phyloP scores from a whole-genome alignment of 1,139 yeast species.

The Ogataea hybrid region DNA sequence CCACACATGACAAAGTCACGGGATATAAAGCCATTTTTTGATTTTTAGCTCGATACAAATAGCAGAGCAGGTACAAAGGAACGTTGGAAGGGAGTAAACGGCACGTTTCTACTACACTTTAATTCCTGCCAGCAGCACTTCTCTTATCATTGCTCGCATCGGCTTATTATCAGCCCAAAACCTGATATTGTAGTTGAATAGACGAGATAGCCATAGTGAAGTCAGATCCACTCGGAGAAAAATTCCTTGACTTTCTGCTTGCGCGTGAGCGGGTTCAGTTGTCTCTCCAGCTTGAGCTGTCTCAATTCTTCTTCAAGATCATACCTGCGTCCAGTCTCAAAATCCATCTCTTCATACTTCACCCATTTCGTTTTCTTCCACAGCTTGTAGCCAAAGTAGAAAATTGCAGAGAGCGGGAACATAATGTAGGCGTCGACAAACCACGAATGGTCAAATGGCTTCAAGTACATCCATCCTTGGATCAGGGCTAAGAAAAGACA shows the following conservation, averaged over 20 bases:
- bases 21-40: not conserved
- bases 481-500: conserved; percentile 56
- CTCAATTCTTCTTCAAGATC: conserved; percentile 26
- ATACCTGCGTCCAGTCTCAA: conserved; percentile 42
- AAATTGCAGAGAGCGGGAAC: conserved; percentile 61
- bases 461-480: conserved; percentile 67
- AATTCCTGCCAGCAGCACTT: no score
- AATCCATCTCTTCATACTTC: conserved; percentile 46
- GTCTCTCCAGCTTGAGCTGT: not conserved
- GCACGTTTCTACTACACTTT: no score
- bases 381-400: conserved; percentile 31
- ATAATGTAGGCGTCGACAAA: conserved; percentile 68
- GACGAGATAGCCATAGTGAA: no score
- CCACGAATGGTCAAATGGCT: conserved; percentile 57
- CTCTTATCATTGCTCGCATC: no score
- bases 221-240: conserved; percentile 1
- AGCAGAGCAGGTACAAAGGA: no score
- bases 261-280: not conserved
- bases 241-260: conserved; percentile 2
- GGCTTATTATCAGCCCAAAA: no score
- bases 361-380: conserved; percentile 26
- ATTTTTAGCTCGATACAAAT: no score
- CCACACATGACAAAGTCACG: not conserved
- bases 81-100: no score
- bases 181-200: no score